Evolutionary conservation across 2,329 filamentous ascomycete genomes (phyloP), one percentile per base, ranked within the genome.

Genomic region (Exserohilum rostratum): DNA sequence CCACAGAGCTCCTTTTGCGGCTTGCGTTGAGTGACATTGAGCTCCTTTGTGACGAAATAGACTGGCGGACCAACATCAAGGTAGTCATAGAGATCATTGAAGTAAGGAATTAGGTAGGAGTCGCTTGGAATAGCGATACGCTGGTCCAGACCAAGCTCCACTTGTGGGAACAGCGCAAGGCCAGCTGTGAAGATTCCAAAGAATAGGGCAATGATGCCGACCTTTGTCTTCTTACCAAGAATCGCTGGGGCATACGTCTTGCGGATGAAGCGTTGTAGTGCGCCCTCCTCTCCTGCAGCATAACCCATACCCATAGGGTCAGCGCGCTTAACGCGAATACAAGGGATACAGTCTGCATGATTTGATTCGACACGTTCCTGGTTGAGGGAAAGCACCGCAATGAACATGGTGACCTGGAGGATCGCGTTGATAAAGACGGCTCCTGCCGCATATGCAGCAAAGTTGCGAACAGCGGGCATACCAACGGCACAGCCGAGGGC

Each of bases 391-490:
- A 99, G 82, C 3, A 98, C 89, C 1, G 96, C 93, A 34, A 97
- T 85, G 70, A 99, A 99, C 87, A 98, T 93, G 0, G 96, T 99
- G 63, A 98, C 89, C 74, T 99, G 95, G 5, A 99, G 80, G n/a
- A 98, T 74, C 0, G 96, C 96, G 71, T 99, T 99, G 81, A 99
- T 93, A 66, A 98, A 88, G 10, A 99, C 95, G 10, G 95, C 95
- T 46, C 95, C 95, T 2, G 95, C 93, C 11, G 95, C 95, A 72
- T 99, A 99, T 2, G 93, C 88, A 13, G 95, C 96, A 76, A 99
- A 99, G 76, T 99, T 99, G 59, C 92, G 87, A 38, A 99, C 96
- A 2, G 95, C 95, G 13, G 96, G 95, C 95, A 99, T 99, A 44
- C 93, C 93, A 6, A 97, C 96, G 57, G 95, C 93, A 37, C 91